These are phyloP conservation scores for Linanthus parryae DNA, from an alignment of 148 eudicot genomes.

Conservation along the genomic window DNA sequence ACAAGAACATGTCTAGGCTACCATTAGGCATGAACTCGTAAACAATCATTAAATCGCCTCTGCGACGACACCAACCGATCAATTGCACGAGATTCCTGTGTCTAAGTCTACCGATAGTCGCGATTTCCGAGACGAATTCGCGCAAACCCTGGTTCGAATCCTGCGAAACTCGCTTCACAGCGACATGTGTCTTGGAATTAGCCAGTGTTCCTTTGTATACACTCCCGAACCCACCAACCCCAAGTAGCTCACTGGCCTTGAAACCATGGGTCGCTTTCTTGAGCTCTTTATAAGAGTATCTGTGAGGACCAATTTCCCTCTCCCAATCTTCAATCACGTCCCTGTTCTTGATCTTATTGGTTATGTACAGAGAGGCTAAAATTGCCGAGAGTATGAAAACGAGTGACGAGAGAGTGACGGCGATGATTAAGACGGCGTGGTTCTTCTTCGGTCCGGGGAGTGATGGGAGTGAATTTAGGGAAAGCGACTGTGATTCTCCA, in stretches of 20 bases:
- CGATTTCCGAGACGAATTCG: constrained; percentile 41
- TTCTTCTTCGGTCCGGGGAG: constrained; percentile 8
- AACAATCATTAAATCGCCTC: constrained; percentile 40
- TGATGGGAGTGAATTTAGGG: constrained; percentile 14
- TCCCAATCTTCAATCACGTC: constrained; percentile 50
- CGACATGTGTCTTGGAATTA: constrained; percentile 17
- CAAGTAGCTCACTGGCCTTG: constrained; percentile 27
- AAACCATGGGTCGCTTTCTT: constrained; percentile 41
- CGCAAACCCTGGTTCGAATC: constrained; percentile 39
- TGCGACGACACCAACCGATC: constrained; percentile 39
- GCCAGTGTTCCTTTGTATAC: constrained; percentile 40
- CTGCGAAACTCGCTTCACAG: constrained; percentile 34
- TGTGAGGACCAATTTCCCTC: constrained; percentile 31
- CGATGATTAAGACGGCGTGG: background rate
- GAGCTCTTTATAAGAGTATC: constrained; percentile 31
- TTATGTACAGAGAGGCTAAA: constrained; percentile 6
- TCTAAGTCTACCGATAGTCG: constrained; percentile 35
- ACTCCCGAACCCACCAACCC: constrained; percentile 45
- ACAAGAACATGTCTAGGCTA: constrained; percentile 45
- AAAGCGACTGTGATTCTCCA: constrained; percentile 18
- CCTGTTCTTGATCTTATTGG: constrained; percentile 13
- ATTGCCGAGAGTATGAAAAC: background rate
- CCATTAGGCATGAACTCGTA: constrained; percentile 68
- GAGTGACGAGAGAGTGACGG: background rate
- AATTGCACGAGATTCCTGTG: constrained; percentile 41